Evolutionary conservation across 1,284 basidiomycete genomes (phyloP).

Genomic region (Boletus semigastroideus): DNA sequence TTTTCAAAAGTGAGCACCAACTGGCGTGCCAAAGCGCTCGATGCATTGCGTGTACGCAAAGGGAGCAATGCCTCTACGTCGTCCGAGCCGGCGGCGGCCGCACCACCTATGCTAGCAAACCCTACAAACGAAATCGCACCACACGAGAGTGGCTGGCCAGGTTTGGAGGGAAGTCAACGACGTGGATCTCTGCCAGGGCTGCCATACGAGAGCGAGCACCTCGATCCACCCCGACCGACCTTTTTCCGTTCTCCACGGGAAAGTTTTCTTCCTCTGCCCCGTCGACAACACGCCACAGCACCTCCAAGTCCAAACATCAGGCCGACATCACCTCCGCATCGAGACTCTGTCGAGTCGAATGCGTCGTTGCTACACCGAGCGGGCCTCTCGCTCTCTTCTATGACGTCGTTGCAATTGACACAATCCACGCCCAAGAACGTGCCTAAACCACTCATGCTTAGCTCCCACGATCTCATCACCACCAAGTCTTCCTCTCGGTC

Average conservation of each 20-base stretch:
- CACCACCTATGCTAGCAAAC: slow-evolving; percentile 14
- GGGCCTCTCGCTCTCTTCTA: slow-evolving; percentile 42
- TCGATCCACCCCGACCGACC: slow-evolving; percentile 53
- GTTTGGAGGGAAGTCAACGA: slow-evolving; percentile 17
- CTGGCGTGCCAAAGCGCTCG: slow-evolving; percentile 62
- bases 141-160: slow-evolving; percentile 14
- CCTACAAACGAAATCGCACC: slow-evolving; percentile 18
- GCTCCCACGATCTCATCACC: slow-evolving; percentile 46
- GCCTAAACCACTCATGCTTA: slow-evolving; percentile 58
- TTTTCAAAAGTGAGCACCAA: slow-evolving; percentile 73
- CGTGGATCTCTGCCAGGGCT: slow-evolving; percentile 46
- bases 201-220: slow-evolving; percentile 36
- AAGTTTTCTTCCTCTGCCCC: slow-evolving; percentile 45
- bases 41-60: slow-evolving; percentile 40
- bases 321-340: slow-evolving; percentile 25
- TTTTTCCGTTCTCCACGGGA: slow-evolving; percentile 60
- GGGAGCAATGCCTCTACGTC: slow-evolving; percentile 11
- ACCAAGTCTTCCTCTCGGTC: slow-evolving; percentile 16
- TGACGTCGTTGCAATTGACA: slow-evolving; percentile 39
- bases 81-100: slow-evolving; percentile 3
- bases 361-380: slow-evolving; percentile 35
- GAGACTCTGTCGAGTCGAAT: slow-evolving; percentile 31
- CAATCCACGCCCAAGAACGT: slow-evolving; percentile 38
- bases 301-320: slow-evolving; percentile 40
- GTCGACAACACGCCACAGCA: slow-evolving; percentile 33